These are phyloP conservation scores for Colletotrichum sp. DNA, from an alignment of 2,329 filamentous ascomycete species.

Conservation along the genomic window DNA sequence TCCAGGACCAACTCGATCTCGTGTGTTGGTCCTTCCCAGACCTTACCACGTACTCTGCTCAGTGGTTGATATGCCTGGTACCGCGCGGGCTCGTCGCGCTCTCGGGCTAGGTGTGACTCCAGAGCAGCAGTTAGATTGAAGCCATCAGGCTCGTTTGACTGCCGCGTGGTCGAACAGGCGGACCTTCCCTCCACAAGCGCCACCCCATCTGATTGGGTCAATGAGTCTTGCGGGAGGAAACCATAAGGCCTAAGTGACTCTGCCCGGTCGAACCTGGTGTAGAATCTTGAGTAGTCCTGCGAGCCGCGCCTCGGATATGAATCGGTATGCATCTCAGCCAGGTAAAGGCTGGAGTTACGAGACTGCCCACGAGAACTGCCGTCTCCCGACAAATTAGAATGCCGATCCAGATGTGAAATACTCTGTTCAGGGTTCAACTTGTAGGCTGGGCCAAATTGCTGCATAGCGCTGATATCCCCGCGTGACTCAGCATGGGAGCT, in stretches of 20 bases:
- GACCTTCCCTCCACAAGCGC: background rate
- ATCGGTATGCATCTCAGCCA: background rate
- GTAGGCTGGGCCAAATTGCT: background rate
- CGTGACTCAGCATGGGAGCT: background rate
- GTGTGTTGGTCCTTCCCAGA: background rate
- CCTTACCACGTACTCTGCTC: background rate
- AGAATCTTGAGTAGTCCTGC: background rate
- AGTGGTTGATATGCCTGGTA: background rate
- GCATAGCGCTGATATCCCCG: background rate
- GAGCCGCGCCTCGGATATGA: background rate
- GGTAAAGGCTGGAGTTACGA: background rate
- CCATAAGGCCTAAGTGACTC: background rate
- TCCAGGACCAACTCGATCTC: background rate
- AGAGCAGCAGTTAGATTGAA: slow-evolving; percentile 11
- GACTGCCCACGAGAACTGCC: background rate
- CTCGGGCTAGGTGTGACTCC: slow-evolving; percentile 14
- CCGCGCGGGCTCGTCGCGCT: background rate
- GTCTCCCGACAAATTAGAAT: background rate
- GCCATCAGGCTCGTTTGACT: background rate
- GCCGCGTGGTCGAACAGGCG: background rate
- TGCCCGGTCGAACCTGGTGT: background rate
- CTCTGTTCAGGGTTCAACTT: background rate
- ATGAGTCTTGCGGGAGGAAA: background rate
- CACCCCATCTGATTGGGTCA: background rate
- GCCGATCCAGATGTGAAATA: background rate